Evolutionary conservation across 78 protist species (phyloP).

Genomic region (Dictyostelium intermedium): DNA sequence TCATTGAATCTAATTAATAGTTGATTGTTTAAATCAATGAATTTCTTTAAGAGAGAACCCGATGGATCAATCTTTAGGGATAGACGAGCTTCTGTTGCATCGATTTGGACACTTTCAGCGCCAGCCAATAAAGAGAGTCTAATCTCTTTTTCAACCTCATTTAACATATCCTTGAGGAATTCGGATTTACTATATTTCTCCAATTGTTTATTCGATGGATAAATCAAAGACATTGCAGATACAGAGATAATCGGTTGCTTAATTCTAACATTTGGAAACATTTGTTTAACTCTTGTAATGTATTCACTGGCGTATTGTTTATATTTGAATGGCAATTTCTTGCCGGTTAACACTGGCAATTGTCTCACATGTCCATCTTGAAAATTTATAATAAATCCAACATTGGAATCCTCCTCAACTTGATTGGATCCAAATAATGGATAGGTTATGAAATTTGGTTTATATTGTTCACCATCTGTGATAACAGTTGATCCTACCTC

Average conservation of each 20-base stretch:
- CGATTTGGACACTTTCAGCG: conserved; percentile 11
- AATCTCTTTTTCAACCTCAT: conserved; percentile 58
- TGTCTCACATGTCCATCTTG: conserved; percentile 5
- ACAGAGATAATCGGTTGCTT: conserved; percentile 34
- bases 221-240: conserved; percentile 35
- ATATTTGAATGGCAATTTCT: conserved; percentile 11
- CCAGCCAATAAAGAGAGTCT: neutral
- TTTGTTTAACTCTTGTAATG: neutral
- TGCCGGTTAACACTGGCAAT: conserved; percentile 21
- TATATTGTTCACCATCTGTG: conserved; percentile 53
- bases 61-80: conserved; percentile 36
- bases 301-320: neutral
- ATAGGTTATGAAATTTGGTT: conserved; percentile 40
- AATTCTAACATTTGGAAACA: neutral
- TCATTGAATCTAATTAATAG: conserved; percentile 11
- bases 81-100: conserved; percentile 28
- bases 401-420: neutral
- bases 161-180: conserved; percentile 11
- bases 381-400: conserved; percentile 6
- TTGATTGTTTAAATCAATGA: conserved; percentile 30
- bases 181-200: neutral
- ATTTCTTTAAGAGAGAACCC: neutral
- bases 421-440: conserved; percentile 20
- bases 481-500: conserved; percentile 17
- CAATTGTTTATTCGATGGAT: neutral